Evolutionary conservation across 768 basidiomycete genomes (phyloP), one percentile per base, ranked within the genome.

Genomic region (Hericium coralloides): DNA sequence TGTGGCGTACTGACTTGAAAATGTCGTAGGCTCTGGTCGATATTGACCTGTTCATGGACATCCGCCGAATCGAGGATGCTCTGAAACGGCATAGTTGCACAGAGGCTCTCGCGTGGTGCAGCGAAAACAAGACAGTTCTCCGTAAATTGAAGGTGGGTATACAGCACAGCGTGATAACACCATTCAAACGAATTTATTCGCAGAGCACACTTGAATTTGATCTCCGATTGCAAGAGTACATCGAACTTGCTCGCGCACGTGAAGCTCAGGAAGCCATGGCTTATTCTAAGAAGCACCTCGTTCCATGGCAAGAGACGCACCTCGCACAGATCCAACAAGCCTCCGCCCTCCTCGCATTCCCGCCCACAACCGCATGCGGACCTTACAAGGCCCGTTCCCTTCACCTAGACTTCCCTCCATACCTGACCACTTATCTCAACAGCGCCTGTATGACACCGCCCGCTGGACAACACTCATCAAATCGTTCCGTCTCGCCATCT

Each of bases 141-240:
- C 84, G 92, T 53, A 98, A 98, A 76, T 83, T 85, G 66, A 95
- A 91, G 81, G 95, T 86, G 50, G 50, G 59, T 31, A 43, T 59
- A 22, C 38, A 10, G 23, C 36, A 41, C 17, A 22, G 20, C 52
- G 37, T 10, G 22, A 6, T 9, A 31, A 9, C 31, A 31, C 31
- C 37, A 52, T 38, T 43, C 23, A 49, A 55, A 55, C 36, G 49
- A 52, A 55, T 52, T 56, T 49, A 12, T 0, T 39, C n/a, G 5
- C 70, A 98, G 94, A 93, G 88, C 72, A 87, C 92, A 9, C 83
- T 99, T 47, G 97, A 99, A 74, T 98, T 98, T 70, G 89, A 94
- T 62, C 82, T 99, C 49, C 84, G 97, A 48, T 78, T 97, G 43
- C 97, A 99, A 71, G 93, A 98, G 71, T 98, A 88, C 69, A 94